Conservation (phyloP, 805 yeast species). For the Ogataea degrootiae region DNA sequence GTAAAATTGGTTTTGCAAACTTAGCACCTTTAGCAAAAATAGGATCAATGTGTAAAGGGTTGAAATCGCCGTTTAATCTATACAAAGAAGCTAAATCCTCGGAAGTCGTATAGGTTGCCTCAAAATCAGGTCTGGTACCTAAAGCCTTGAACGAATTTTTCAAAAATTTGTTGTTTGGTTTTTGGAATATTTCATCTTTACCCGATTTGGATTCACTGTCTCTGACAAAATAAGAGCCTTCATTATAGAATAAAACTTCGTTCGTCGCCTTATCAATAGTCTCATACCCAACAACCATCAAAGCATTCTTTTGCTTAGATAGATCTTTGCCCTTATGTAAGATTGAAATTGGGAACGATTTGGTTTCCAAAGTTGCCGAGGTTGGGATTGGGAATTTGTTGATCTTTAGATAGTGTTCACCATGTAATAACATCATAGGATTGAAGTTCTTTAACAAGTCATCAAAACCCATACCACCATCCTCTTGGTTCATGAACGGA, state of each 20-base stretch:
- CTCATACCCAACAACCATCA: constrained; percentile 68
- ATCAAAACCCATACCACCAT: constrained; percentile 53
- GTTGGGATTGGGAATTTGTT: constrained; percentile 76
- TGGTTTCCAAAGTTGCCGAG: constrained; percentile 57
- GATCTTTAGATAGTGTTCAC: constrained; percentile 86
- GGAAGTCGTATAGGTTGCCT: constrained; percentile 50
- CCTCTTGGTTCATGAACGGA: constrained; percentile 67
- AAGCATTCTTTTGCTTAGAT: constrained; percentile 53
- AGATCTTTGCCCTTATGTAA: constrained; percentile 60
- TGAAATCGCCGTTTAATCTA: constrained; percentile 89
- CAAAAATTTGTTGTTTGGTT: constrained; percentile 53
- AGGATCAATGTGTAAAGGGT: constrained; percentile 95
- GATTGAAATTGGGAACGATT: constrained; percentile 64
- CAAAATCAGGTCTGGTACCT: constrained; percentile 60
- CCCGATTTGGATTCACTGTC: constrained; percentile 61
- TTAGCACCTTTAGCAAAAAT: constrained; percentile 81
- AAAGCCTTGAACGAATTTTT: constrained; percentile 52
- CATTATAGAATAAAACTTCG: constrained; percentile 71
- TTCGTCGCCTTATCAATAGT: constrained; percentile 65
- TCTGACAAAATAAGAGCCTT: constrained; percentile 79
- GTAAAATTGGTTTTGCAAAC: constrained; percentile 82
- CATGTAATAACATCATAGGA: constrained; percentile 86
- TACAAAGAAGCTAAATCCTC: constrained; percentile 83
- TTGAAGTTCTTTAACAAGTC: constrained; percentile 73
- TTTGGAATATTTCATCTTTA: constrained; percentile 38